Evolutionary conservation across 768 basidiomycete genomes (phyloP), one percentile per base, ranked within the genome.

Genomic region (Gymnopilus dilepis): DNA sequence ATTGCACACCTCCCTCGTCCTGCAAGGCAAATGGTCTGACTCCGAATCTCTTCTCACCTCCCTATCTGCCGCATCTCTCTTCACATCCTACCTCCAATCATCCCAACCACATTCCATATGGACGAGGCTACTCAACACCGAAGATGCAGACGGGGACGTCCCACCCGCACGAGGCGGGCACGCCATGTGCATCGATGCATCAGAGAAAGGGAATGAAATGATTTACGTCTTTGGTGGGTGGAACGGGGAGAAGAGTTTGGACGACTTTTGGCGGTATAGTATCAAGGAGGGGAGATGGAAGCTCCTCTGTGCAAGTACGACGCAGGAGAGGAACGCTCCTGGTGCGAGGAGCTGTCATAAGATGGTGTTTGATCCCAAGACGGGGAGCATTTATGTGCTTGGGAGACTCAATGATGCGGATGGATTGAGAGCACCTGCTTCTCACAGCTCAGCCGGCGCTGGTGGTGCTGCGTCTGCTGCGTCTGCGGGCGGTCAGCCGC

Each of bases 141-240:
- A 50, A n/a, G 84, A 89, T 63, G 79, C 84, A 1, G 85, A 89
- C 66, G 86, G 86, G 8, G 89, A 91, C 65, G 73, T 81, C 0
- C 92, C 92, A 5, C 79, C 82, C 24, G 78, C 84, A 45, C 85
- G 92, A 0, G 90, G 92, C 15, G 92, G 92, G 0, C 91, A 94
- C 64, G 88, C 90, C 21, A 91, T 92, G 89, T 92, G 90, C 65
- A 84, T 92, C 63, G 91, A 93, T 68, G 75, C 81, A 22, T 84
- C 92, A 64, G 91, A 93, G 69, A 76, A 81, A 21, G 77, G 81
- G 7, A 80, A 84, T 38, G 83, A 84, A 6, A 72, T 82, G 43
- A 85, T 94, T 28, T 93, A 93, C 69, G 80, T 94, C 21, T 85
- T 92, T 56, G 92, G 92, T 1, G 92, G 92, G 0, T 94, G 88